Conservation (phyloP, 176 grass and related monocot genomes). For the Canna indica region DNA sequence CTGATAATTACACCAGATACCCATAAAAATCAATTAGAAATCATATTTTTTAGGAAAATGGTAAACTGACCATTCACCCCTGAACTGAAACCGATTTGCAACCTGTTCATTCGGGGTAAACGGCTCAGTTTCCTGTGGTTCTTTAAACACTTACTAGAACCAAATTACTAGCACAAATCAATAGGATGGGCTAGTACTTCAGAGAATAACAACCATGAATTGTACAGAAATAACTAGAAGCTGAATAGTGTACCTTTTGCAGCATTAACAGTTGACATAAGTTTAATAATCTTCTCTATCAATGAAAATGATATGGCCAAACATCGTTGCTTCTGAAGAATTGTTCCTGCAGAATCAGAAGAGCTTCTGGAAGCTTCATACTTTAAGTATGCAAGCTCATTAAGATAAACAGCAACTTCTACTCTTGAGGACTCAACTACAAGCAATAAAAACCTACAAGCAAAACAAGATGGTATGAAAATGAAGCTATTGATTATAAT, state of each 20-base stretch:
- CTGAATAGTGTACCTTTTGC: conserved; percentile 44
- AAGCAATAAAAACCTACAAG: conserved; percentile 79
- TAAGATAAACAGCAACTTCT: conserved; percentile 78
- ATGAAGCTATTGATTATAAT: conserved; percentile 11
- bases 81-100: no score
- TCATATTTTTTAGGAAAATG: no score
- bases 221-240: conserved; percentile 1
- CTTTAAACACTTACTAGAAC: no score
- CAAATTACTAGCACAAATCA: background rate
- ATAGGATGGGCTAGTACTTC: background rate
- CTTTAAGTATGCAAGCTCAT: conserved; percentile 89
- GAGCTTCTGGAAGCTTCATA: conserved; percentile 59
- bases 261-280: conserved; percentile 50
- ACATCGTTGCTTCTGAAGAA: conserved; percentile 58
- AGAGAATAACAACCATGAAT: background rate
- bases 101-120: no score
- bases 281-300: conserved; percentile 89
- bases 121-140: no score
- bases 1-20: no score
- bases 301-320: conserved; percentile 81
- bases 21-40: no score
- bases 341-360: conserved; percentile 31
- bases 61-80: no score
- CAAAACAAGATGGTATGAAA: conserved; percentile 8
- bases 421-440: conserved; percentile 77